phyloP scores from a whole-genome alignment of 2,329 filamentous ascomycete species.

The Oidium heveae region DNA sequence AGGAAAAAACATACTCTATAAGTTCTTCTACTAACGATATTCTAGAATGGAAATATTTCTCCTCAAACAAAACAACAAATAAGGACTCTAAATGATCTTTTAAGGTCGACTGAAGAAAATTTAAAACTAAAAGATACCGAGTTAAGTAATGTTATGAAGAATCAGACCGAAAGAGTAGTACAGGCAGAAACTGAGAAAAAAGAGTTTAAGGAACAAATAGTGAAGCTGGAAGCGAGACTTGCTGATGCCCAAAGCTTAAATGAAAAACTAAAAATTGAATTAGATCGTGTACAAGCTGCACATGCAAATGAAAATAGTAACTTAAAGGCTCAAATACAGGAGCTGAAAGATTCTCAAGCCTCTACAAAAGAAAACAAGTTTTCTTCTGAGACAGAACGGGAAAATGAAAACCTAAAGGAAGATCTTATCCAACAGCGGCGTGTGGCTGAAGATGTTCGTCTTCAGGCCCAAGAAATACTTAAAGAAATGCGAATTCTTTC shows the following conservation, averaged over 20 bases:
- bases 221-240: conserved; percentile 46
- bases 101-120: conserved; percentile 43
- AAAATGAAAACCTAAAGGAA: conserved; percentile 42
- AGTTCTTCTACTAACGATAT: conserved; percentile 5
- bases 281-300: conserved; percentile 46
- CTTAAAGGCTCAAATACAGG: conserved; percentile 37
- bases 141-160: conserved; percentile 30
- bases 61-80: conserved; percentile 32
- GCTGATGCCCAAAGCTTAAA: conserved; percentile 53
- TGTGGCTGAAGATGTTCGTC: conserved; percentile 65
- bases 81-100: conserved; percentile 44
- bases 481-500: conserved; percentile 76
- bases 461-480: conserved; percentile 60
- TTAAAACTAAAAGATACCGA: conserved; percentile 51
- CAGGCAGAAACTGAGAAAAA: conserved; percentile 37
- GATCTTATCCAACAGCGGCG: conserved; percentile 50
- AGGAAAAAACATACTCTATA: conserved; percentile 3
- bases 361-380: conserved; percentile 11
- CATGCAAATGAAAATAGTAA: conserved; percentile 37
- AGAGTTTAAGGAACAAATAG: conserved; percentile 41
- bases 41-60: conserved; percentile 16
- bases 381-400: conserved; percentile 28
- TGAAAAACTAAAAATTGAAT: conserved; percentile 50
- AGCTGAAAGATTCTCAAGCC: conserved; percentile 17
- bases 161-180: conserved; percentile 27